Base-by-base conservation (phyloP, 805 yeast genomes). In the Starmerella apicola region DNA sequence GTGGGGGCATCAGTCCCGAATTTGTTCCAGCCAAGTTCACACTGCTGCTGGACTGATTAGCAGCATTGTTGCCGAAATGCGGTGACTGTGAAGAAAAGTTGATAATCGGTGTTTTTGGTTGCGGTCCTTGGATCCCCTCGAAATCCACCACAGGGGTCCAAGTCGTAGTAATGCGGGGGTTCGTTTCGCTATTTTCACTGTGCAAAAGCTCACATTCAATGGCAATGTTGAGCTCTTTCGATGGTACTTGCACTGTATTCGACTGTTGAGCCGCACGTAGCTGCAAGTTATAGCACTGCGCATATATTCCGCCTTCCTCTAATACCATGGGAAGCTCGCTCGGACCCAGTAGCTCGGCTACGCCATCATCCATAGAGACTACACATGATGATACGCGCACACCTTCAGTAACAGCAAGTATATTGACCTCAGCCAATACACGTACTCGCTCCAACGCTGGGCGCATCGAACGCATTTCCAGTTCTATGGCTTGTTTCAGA, bases 71-170 rank as follows among this genome's bases (percentile, higher is more conserved):
- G 30, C 32, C 34, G 22, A 24, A 18, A 13, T 36, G 15, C 18
- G 50, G 50, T 21, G 50, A 46, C 27, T 45, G 39, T 23, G 40
- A 15, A 9, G 43, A 39, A 19, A 42, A 31, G 10, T 48, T 38
- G n/a, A 52, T 44, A 12, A 45, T 45, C 16, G 56, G 56, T 22
- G 55, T 51, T 31, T 50, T 51, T 9, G 56, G 55, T 4, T 49
- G 42, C 16, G 56, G 56, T 15, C 56, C 56, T 29, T 41, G 45
- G 22, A 49, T 45, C 7, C 52, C 52, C 24, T 52, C 52, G 31
- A 52, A 51, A 26, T 52, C 51, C 17, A 52, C 47, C 5, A 42
- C 34, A 5, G 55, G 49, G 18, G 35, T 39, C 56, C 56, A 52
- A n/a, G 34, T 25, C 9, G 55, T 48, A 3, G 37, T 24, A n/a